These are phyloP conservation scores for Cicer chorassanicum DNA, from an alignment of 306 rosid species.

Conservation along the genomic window DNA sequence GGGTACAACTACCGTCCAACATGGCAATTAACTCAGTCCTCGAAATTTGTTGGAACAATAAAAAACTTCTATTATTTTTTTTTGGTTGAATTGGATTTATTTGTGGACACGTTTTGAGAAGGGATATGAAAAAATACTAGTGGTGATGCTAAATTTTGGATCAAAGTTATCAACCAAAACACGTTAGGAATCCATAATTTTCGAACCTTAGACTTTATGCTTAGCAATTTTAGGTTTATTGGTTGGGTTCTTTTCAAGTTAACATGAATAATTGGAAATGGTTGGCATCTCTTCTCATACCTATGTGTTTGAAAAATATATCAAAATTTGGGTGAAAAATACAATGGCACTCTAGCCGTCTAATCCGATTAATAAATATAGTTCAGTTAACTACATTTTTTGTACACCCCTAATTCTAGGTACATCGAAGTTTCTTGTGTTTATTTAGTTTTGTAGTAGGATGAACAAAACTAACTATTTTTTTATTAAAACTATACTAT, in stretches of 20 bases:
- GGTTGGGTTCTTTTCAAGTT: background rate
- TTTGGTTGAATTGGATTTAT: background rate
- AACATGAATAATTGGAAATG: background rate
- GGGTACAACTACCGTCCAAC: background rate
- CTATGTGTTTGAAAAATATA: too few relatives aligned
- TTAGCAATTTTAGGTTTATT: constrained; percentile 5
- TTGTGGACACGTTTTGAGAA: background rate
- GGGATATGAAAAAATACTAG: background rate
- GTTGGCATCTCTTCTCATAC: background rate
- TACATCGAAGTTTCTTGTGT: too few relatives aligned
- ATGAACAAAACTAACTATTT: too few relatives aligned
- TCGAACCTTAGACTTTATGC: constrained; percentile 23
- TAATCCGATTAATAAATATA: too few relatives aligned
- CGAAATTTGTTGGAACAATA: background rate
- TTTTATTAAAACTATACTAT: too few relatives aligned
- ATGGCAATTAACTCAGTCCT: background rate
- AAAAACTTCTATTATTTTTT: background rate
- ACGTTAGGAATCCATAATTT: constrained; percentile 39
- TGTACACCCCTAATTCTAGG: too few relatives aligned
- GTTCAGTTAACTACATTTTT: too few relatives aligned
- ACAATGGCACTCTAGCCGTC: too few relatives aligned
- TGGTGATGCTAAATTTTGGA: constrained; percentile 27
- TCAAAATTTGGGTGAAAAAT: too few relatives aligned
- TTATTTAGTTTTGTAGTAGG: too few relatives aligned
- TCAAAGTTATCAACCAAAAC: constrained; percentile 26